Conservation (phyloP, 1,284 basidiomycete genomes). For the Microbotryum violaceum region DNA sequence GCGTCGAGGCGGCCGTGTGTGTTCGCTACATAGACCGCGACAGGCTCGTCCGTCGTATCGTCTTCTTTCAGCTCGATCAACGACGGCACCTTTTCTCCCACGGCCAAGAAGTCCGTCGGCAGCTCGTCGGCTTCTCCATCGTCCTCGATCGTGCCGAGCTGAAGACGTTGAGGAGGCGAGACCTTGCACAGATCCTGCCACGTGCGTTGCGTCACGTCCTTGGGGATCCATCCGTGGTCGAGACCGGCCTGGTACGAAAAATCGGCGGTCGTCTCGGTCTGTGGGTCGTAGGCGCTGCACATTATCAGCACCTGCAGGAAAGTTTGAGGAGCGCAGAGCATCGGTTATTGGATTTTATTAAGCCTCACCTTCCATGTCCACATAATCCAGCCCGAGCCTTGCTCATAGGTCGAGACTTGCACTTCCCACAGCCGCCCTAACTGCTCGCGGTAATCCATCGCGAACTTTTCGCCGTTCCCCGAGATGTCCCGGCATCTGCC, state of each 20-base stretch:
- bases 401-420: slow-evolving; percentile 47
- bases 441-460: slow-evolving; percentile 70
- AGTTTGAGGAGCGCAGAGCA: no score
- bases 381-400: slow-evolving; percentile 63
- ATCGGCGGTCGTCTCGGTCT: slow-evolving; percentile 46
- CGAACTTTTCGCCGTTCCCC: slow-evolving; percentile 64
- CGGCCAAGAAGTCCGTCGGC: no score
- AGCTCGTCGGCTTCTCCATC: no score
- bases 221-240: slow-evolving; percentile 73
- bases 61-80: no score
- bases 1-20: no score
- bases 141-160: no score
- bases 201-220: slow-evolving; percentile 46
- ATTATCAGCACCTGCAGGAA: not conserved
- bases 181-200: no score
- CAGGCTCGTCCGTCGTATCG: no score
- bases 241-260: slow-evolving; percentile 55
- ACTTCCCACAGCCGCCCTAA: slow-evolving; percentile 77
- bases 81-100: no score
- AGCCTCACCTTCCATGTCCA: slow-evolving; percentile 70
- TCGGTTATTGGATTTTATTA: no score
- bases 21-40: no score
- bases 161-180: no score
- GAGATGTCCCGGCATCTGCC: slow-evolving; percentile 67
- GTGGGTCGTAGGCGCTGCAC: not conserved